Percentiles rank a stretch among this genome's conserved stretches.
These are phyloP conservation scores for Sanguinoderma infundibulare DNA, from an alignment of 1,284 basidiomycete species.

Conservation along the genomic window DNA sequence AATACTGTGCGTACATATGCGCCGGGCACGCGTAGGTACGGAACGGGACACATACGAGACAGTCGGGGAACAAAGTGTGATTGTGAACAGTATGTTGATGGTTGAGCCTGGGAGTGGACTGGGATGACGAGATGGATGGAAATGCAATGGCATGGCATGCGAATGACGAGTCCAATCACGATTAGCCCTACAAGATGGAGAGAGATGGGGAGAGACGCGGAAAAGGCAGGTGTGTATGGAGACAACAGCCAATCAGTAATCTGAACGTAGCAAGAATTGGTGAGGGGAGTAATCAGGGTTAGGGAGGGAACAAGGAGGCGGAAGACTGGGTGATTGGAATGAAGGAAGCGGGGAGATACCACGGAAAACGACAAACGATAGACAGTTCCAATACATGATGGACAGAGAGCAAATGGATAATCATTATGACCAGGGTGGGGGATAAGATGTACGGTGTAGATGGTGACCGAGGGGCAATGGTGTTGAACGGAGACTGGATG, in stretches of 20 bases:
- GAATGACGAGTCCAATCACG: constrained; percentile 14
- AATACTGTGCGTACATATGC: constrained; percentile 12
- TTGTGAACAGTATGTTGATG: neutral
- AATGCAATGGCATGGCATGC: neutral
- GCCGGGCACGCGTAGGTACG: neutral
- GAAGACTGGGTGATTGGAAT: neutral
- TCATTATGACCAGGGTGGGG: constrained; percentile 10
- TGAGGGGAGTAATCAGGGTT: constrained; percentile 4
- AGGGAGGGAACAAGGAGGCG: neutral
- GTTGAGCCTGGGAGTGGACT: neutral
- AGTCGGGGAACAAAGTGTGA: constrained; percentile 1
- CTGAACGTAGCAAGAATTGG: constrained; percentile 20
- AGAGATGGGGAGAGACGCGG: neutral
- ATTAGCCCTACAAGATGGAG: constrained; percentile 16
- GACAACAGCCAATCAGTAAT: constrained; percentile 23
- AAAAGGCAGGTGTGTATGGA: constrained; percentile 13
- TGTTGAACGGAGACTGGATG: neutral
- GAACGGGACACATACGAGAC: constrained; percentile 8
- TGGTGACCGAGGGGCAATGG: neutral
- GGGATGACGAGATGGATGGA: constrained; percentile 2
- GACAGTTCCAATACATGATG: constrained; percentile 25
- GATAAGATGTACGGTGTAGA: constrained; percentile 16
- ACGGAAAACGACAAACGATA: constrained; percentile 8
- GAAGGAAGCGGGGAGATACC: neutral
- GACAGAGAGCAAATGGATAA: constrained; percentile 22